A percentile compares a stretch with the other conserved stretches of the same genome.
phyloP scores from a whole-genome alignment of 257 asterid genomes.

The Perilla frutescens region DNA sequence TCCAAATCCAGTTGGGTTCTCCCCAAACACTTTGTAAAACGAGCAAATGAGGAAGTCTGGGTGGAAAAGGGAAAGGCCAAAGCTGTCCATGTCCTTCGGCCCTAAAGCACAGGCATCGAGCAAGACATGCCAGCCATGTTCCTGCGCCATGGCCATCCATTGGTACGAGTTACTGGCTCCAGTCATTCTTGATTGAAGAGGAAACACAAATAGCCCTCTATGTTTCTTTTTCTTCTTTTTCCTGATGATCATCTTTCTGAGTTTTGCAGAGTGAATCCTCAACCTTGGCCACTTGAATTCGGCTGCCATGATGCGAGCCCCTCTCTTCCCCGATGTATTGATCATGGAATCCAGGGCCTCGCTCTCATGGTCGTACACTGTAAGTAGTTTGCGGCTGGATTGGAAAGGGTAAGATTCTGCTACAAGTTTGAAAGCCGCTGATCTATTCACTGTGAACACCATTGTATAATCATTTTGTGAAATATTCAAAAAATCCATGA shows the following conservation, averaged over 20 bases:
- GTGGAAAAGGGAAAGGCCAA: constrained; percentile 75
- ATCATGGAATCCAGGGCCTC: constrained; percentile 81
- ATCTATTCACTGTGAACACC: constrained; percentile 84
- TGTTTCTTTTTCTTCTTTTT: constrained; percentile 46
- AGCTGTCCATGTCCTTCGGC: constrained; percentile 90
- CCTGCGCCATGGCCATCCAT: constrained; percentile 89
- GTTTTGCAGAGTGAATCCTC: constrained; percentile 57
- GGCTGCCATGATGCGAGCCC: constrained; percentile 66
- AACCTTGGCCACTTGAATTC: constrained; percentile 95
- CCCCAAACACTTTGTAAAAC: constrained; percentile 87
- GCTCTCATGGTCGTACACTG: constrained; percentile 80
- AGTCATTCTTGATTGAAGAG: constrained; percentile 87
- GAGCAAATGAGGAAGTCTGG: constrained; percentile 91
- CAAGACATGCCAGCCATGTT: constrained; percentile 91
- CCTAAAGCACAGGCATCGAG: constrained; percentile 89
- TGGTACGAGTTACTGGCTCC: constrained; percentile 86
- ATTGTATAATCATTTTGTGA: constrained; percentile 65
- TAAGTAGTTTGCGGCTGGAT: constrained; percentile 60
- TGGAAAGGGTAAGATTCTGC: constrained; percentile 86
- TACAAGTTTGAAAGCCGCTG: constrained; percentile 83
- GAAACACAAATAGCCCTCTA: constrained; percentile 79
- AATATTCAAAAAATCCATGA: constrained; percentile 74
- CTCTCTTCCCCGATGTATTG: constrained; percentile 64
- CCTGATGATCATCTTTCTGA: constrained; percentile 56
- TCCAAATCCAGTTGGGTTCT: constrained; percentile 94